Evolutionary conservation across 1,139 yeast species (phyloP), one percentile per base, ranked within the genome.

Genomic region (Taphrina pruni): DNA sequence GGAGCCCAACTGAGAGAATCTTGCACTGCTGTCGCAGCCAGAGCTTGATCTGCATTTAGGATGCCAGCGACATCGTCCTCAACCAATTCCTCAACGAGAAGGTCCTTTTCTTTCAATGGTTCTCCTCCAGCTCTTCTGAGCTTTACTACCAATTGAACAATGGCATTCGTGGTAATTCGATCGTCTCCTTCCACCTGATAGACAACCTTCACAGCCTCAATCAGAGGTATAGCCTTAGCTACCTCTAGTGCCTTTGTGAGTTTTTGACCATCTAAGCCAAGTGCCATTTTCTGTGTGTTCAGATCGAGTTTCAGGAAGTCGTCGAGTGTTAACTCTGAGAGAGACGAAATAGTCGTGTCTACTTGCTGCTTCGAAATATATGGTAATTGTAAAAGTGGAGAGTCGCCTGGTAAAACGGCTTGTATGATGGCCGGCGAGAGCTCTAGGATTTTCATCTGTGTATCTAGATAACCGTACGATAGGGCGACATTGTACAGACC

Each of bases 171-270:
- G 2, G 96, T 85, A 12, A 94, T 89, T 46, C 82, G 81, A 38
- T 81, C 78, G 80, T 93, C 98, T 50, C 98, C 99, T 2, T 97
- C 96, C 56, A 93, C 97, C 72, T 86, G 84, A 79, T 93, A 91
- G 70, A 85, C 86, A 60, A 96, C 88, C 67, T 86, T 86, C 56
- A 92, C 74, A 26, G 93, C 81, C 74, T 89, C 87, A 70, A 94
- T 79, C 60, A 82, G 80, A 55, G 98, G 97, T 55, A 91, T 85
- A 66, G 83, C 81, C 6, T 83, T 77, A 1, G 95, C 97, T 69
- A 88, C 84, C 12, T 81, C 79, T 65, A 88, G 77, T 2, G 91
- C 84, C 46, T 82, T 81, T 35, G 81, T 76, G 66, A 83, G 78
- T 1, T 75, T 74, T 41, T 81, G 80, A 72, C 86, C 86, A n/a